Base-by-base conservation (phyloP, 2,329 filamentous ascomycete species). In the Claviceps africana region DNA sequence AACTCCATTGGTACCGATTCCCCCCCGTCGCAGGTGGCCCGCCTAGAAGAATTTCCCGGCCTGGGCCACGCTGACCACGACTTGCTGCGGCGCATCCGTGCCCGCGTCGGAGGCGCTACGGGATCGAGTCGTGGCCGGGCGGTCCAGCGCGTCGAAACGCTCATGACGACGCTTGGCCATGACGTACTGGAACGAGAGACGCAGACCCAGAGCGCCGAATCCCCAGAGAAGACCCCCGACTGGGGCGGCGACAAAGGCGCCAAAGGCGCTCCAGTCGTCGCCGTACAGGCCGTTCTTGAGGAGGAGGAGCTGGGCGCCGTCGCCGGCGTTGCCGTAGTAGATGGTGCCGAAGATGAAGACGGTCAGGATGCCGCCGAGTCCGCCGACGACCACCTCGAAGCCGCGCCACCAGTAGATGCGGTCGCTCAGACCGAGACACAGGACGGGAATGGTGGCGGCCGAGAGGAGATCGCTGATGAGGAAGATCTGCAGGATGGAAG, bases 271-370 rank as follows among this genome's bases (percentile, higher is more conserved):
- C 88, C 88, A 93, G 65, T 91, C 86, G 47, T 82, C 75, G 0
- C 74, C 78, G 65, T 90, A 93, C 21, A 93, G 72, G 0, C 87
- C 87, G 57, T 83, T 73, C 63, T 87, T 75, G 13, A 93, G 69
- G 28, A 91, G 71, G 48, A 93, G 76, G 52, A 93, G 76, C 53
- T 83, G 73, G 1, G 75, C 83, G 5, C 84, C 87, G 7, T 74
- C 61, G 51, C 73, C 63, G 1, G 78, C 81, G 61, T 81, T 76
- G 47, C 82, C 84, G 62, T 86, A 90, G 71, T 90, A 93, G 55
- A 88, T 77, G 15, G 83, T 73, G 4, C 87, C 87, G 58, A 90
- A 93, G 60, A 91, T 75, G 70, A 90, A 93, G 56, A 93, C 84
- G 11, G 83, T 83, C 22, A 93, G 66, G 51, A 93, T 80, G 19